phyloP scores from a whole-genome alignment of 192 early-diverging fungal genomes.

The Coemansia sp. region DNA sequence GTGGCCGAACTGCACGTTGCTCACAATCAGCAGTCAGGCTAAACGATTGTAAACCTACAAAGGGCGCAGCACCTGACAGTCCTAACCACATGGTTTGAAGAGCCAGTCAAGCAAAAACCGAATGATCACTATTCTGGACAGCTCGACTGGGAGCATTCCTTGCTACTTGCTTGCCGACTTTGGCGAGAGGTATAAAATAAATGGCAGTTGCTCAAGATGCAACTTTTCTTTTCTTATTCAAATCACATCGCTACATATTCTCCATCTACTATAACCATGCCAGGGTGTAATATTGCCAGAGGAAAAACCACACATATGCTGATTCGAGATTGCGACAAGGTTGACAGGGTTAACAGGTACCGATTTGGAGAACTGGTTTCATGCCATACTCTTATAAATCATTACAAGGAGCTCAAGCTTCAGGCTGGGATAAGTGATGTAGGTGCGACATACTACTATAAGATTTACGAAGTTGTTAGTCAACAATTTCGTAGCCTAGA shows the following conservation, averaged over 20 bases:
- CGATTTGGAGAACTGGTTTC: background rate
- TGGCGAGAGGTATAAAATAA: conserved; percentile 4
- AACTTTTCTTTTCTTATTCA: background rate
- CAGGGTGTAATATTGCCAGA: background rate
- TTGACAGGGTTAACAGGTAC: background rate
- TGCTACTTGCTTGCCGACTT: background rate
- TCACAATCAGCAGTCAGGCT: background rate
- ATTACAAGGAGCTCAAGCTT: background rate
- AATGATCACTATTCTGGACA: background rate
- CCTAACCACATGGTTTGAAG: background rate
- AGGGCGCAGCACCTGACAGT: background rate
- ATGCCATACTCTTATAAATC: background rate
- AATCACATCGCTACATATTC: background rate
- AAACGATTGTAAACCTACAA: too few relatives aligned
- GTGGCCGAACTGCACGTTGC: background rate
- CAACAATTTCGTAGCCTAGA: background rate
- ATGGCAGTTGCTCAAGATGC: background rate
- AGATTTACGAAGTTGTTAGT: background rate
- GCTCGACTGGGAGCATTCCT: background rate
- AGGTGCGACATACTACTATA: background rate
- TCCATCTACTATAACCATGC: background rate
- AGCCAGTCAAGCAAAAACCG: background rate
- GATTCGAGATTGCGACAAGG: background rate
- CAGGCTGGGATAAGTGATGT: background rate
- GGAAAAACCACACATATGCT: background rate